A percentile compares a stretch with the other conserved stretches of the same genome.
Conservation (phyloP, 2,329 filamentous ascomycete genomes). For the Neopestalotiopsis sp. region DNA sequence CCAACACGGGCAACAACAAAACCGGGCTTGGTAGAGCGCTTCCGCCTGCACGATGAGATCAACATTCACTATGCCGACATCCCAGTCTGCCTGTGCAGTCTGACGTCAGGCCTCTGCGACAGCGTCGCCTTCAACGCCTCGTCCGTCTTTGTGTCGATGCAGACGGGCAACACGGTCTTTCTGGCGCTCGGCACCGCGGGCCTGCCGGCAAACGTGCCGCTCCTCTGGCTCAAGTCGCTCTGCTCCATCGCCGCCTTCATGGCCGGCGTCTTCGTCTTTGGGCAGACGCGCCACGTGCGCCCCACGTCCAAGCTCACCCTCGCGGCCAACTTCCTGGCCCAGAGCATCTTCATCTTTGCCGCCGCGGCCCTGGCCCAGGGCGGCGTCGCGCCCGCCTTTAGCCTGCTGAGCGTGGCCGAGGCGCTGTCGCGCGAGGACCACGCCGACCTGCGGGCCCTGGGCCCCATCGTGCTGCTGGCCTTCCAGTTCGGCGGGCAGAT, state of each 20-base stretch:
- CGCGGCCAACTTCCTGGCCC: slow-evolving; percentile 55
- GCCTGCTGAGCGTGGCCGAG: slow-evolving; percentile 28
- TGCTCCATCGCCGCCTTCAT: slow-evolving; percentile 60
- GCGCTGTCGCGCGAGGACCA: slow-evolving; percentile 22
- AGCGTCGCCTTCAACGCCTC: slow-evolving; percentile 46
- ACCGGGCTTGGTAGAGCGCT: not conserved
- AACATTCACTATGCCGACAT: slow-evolving; percentile 35
- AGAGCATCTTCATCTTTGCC: slow-evolving; percentile 55
- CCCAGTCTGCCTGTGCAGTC: slow-evolving; percentile 45
- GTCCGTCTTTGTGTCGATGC: slow-evolving; percentile 47
- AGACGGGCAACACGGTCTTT: slow-evolving; percentile 67
- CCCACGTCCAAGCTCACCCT: slow-evolving; percentile 49
- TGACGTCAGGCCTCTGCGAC: slow-evolving; percentile 46
- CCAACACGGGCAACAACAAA: not conserved
- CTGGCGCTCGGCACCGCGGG: slow-evolving; percentile 62
- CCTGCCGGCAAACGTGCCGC: slow-evolving; percentile 55
- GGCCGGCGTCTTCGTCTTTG: slow-evolving; percentile 56
- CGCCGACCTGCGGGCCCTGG: slow-evolving; percentile 46
- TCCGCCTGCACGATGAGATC: slow-evolving; percentile 16
- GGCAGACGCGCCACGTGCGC: slow-evolving; percentile 39
- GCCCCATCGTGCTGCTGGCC: slow-evolving; percentile 54
- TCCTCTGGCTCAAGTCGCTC: slow-evolving; percentile 59
- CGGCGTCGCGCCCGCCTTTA: slow-evolving; percentile 50
- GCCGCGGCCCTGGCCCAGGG: slow-evolving; percentile 58
- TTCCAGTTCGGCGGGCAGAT: slow-evolving; percentile 62